Evolutionary conservation across 495 filamentous ascomycete species (phyloP).

Genomic region (Tuber borchii): DNA sequence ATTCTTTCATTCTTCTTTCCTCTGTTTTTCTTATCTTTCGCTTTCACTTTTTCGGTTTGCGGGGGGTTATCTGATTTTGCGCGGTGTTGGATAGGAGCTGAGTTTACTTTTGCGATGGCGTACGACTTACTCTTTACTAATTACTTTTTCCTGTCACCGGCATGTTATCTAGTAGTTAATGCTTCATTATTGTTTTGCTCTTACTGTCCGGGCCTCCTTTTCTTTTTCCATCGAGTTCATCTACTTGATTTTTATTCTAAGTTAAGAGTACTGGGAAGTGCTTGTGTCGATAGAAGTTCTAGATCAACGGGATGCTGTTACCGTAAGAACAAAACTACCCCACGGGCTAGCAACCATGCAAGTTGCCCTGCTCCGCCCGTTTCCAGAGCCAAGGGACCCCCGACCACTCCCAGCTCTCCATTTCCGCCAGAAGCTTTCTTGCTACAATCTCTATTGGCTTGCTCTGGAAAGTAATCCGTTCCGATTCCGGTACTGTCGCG

Average conservation of each 20-base stretch:
- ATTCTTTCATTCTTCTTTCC: neutral
- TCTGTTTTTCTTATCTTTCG: neutral
- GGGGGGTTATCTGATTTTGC: neutral
- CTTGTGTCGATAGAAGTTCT: neutral
- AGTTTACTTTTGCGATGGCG: neutral
- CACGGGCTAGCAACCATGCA: too few species aligned
- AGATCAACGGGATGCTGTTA: neutral
- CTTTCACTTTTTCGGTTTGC: neutral
- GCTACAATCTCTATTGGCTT: too few species aligned
- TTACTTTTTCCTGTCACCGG: neutral
- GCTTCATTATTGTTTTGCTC: neutral
- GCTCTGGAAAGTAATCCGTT: too few species aligned
- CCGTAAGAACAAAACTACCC: too few species aligned
- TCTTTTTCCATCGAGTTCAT: too few species aligned
- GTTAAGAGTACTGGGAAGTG: neutral
- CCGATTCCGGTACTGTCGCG: too few species aligned
- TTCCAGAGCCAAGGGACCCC: too few species aligned
- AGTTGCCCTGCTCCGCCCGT: too few species aligned
- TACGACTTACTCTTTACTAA: neutral
- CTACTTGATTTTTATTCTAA: neutral
- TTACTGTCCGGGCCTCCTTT: neutral
- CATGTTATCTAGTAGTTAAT: neutral
- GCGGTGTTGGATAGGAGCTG: neutral
- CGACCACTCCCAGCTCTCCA: too few species aligned
- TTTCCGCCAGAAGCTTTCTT: too few species aligned